Conservation (phyloP, 2,329 filamentous ascomycete genomes). For the Shiraia bambusicola region DNA sequence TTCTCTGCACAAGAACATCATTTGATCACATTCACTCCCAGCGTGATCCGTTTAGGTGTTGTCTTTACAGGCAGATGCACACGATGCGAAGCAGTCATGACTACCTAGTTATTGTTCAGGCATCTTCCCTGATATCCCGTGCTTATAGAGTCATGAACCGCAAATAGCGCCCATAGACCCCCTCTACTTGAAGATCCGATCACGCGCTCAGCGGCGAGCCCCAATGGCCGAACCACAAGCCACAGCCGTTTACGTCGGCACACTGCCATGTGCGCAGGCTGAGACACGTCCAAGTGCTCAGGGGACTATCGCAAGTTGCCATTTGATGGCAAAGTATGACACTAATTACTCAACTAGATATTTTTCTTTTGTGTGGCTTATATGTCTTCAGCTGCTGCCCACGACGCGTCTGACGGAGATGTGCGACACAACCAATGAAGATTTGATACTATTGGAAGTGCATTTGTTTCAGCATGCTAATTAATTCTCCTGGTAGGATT, state of each 20-base stretch:
- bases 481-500: neutral
- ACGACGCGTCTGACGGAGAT: conserved; percentile 5
- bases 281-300: conserved; percentile 12
- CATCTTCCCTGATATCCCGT: conserved; percentile 1
- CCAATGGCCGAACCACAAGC: conserved; percentile 11
- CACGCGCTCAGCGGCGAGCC: conserved; percentile 1
- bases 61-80: too few species aligned
- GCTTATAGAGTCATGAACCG: conserved; percentile 7
- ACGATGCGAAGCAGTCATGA: neutral
- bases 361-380: conserved; percentile 6
- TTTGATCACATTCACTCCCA: neutral
- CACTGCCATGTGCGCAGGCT: conserved; percentile 9
- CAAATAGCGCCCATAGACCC: conserved; percentile 7
- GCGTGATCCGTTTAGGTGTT: too few species aligned
- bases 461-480: neutral
- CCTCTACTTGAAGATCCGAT: conserved; percentile 5
- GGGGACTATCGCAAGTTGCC: neutral
- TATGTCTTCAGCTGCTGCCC: conserved; percentile 3
- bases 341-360: conserved; percentile 2
- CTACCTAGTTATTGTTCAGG: neutral
- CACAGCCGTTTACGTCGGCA: conserved; percentile 5
- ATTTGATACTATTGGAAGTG: neutral
- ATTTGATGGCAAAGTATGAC: conserved; percentile 10
- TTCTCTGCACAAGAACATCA: neutral
- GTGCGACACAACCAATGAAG: conserved; percentile 7